Percentiles rank a stretch among this genome's conserved stretches.
phyloP scores from a whole-genome alignment of 2,329 filamentous ascomycete genomes.

The Zalaria obscura region DNA sequence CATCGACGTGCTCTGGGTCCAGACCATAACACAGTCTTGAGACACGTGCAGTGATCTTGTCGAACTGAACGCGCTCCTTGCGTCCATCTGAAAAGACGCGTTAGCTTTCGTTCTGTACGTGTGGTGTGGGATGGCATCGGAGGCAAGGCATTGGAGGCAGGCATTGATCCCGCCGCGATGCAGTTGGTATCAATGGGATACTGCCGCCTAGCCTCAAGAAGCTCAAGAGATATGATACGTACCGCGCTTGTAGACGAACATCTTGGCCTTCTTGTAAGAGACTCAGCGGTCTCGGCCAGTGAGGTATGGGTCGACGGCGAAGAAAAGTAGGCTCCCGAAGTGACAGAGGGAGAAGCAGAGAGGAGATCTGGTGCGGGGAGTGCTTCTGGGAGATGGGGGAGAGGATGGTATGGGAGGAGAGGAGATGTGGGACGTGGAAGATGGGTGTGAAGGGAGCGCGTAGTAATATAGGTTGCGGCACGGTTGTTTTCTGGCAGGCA shows the following conservation, averaged over 20 bases:
- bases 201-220: no score
- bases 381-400: neutral
- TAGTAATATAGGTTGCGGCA: neutral
- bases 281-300: conserved; percentile 6
- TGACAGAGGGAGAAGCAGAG: conserved; percentile 1
- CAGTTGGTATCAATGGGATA: no score
- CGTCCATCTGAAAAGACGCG: conserved; percentile 60
- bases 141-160: conserved; percentile 7
- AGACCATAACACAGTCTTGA: conserved; percentile 96
- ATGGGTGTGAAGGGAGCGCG: neutral
- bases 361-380: neutral
- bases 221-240: conserved; percentile 13
- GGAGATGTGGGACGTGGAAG: neutral
- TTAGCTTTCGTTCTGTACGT: conserved; percentile 6
- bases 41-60: conserved; percentile 99
- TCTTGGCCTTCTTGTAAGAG: conserved; percentile 18
- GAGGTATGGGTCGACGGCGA: conserved; percentile 3
- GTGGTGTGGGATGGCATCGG: neutral
- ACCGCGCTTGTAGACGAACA: conserved; percentile 53
- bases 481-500: neutral
- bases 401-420: conserved; percentile 1
- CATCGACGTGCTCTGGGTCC: conserved; percentile 89
- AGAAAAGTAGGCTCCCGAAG: conserved; percentile 3
- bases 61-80: conserved; percentile 99
- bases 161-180: neutral